These are phyloP conservation scores for Pythium graminicola DNA, from an alignment of 352 stramenopile genomes.

Conservation along the genomic window DNA sequence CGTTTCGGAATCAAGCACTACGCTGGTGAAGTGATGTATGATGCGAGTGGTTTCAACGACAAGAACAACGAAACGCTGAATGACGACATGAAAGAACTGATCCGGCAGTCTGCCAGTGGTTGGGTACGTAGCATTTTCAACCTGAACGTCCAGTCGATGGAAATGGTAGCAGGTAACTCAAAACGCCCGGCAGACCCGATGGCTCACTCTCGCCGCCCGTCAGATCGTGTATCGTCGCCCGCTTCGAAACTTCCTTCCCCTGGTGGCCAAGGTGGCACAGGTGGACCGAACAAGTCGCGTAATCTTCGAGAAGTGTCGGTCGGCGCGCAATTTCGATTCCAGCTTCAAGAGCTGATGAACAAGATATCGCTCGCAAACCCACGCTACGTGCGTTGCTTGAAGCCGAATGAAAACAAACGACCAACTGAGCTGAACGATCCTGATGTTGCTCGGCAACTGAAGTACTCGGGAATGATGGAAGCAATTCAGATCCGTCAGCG, in stretches of 20 bases:
- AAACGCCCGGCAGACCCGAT: constrained; percentile 55
- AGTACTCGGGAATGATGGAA: constrained; percentile 91
- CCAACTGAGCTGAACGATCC: constrained; percentile 70
- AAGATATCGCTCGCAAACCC: constrained; percentile 87
- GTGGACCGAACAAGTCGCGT: constrained; percentile 58
- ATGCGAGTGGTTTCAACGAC: constrained; percentile 95
- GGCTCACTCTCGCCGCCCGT: constrained; percentile 57
- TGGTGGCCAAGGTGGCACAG: constrained; percentile 21
- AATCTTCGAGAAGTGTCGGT: constrained; percentile 84
- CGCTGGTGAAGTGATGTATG: constrained; percentile 95
- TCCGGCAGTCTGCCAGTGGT: constrained; percentile 76
- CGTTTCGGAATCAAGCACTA: constrained; percentile 89
- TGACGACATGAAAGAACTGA: constrained; percentile 91
- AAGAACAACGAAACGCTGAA: constrained; percentile 98
- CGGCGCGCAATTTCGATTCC: constrained; percentile 84
- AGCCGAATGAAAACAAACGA: constrained; percentile 83
- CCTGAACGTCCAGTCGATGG: constrained; percentile 80
- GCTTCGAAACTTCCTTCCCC: constrained; percentile 20
- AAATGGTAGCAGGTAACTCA: constrained; percentile 64
- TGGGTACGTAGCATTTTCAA: constrained; percentile 85
- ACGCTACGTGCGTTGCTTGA: constrained; percentile 86
- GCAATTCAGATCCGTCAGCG: constrained; percentile 87
- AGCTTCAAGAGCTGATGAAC: constrained; percentile 84
- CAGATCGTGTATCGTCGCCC: constrained; percentile 33
- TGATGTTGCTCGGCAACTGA: constrained; percentile 82